phyloP scores from a whole-genome alignment of 129 eudicot genomes.

The Flaveria robusta region DNA sequence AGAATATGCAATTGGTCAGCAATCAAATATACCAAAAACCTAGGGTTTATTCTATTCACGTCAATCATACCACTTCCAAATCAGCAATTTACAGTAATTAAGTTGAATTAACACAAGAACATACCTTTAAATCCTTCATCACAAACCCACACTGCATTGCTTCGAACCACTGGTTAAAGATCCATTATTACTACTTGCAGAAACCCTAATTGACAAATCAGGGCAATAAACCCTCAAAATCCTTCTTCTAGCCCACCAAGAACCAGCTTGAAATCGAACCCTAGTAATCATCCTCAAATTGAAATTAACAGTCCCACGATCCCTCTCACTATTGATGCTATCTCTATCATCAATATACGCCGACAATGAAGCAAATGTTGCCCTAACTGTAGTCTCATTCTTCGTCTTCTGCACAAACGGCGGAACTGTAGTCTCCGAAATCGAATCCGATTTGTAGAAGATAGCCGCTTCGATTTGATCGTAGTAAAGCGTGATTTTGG shows the following conservation, averaged over 20 bases:
- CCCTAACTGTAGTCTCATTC: constrained; percentile 46
- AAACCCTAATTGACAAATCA: constrained; percentile 42
- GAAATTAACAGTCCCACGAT: constrained; percentile 49
- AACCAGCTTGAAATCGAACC: constrained; percentile 66
- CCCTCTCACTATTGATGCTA: constrained; percentile 42
- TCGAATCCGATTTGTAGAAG: constrained; percentile 36
- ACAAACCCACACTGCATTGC: constrained; percentile 52
- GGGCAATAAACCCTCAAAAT: constrained; percentile 59
- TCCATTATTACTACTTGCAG: constrained; percentile 36
- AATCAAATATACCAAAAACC: not conserved
- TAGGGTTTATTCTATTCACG: constrained; percentile 20
- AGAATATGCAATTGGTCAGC: constrained; percentile 13
- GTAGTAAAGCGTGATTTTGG: constrained; percentile 55
- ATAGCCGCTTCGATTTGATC: constrained; percentile 53
- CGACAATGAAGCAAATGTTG: constrained; percentile 46
- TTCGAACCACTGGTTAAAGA: constrained; percentile 49
- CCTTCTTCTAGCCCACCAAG: constrained; percentile 80
- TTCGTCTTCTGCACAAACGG: constrained; percentile 70
- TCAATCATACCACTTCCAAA: constrained; percentile 2
- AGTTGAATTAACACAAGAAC: not conserved
- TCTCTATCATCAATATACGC: constrained; percentile 43
- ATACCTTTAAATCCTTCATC: constrained; percentile 26
- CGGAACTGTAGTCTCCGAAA: constrained; percentile 50
- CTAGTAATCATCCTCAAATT: constrained; percentile 58
- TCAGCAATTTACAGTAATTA: not conserved